Percentiles rank a stretch among this genome's conserved stretches.
These are phyloP conservation scores for Kalaharituber pfeilii DNA, from an alignment of 2,329 filamentous ascomycete species.

Conservation along the genomic window DNA sequence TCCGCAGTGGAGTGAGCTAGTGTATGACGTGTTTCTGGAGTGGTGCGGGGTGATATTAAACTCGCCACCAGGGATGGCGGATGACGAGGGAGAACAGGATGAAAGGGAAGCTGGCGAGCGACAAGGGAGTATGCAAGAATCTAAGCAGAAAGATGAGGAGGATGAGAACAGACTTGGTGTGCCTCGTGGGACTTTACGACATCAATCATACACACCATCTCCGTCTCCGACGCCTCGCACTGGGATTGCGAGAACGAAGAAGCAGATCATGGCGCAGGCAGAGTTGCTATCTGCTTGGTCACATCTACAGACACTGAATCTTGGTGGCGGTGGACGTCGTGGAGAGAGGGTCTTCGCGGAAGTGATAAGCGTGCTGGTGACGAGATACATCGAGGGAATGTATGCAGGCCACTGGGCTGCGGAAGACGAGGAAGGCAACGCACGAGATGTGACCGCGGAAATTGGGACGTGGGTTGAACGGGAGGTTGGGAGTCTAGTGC, in stretches of 20 bases:
- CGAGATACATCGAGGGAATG: slow-evolving; percentile 14
- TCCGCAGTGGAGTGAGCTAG: slow-evolving; percentile 16
- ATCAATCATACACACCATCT: background rate
- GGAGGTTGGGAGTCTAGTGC: slow-evolving; percentile 14
- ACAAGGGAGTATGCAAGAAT: slow-evolving; percentile 10
- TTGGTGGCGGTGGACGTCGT: slow-evolving; percentile 16
- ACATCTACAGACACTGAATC: slow-evolving; percentile 17
- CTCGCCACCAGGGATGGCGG: slow-evolving; percentile 2
- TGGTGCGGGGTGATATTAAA: slow-evolving; percentile 16
- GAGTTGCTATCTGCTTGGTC: slow-evolving; percentile 16
- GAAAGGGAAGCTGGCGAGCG: slow-evolving; percentile 15
- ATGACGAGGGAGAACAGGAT: slow-evolving; percentile 1
- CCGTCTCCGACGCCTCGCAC: background rate
- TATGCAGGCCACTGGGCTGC: slow-evolving; percentile 13
- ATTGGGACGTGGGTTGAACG: slow-evolving; percentile 16
- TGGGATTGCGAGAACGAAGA: slow-evolving; percentile 5
- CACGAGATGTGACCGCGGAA: slow-evolving; percentile 7
- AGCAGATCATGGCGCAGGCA: slow-evolving; percentile 13
- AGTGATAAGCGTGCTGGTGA: slow-evolving; percentile 18
- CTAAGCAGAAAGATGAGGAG: slow-evolving; percentile 9
- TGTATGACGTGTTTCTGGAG: slow-evolving; percentile 17
- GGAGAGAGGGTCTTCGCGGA: slow-evolving; percentile 20
- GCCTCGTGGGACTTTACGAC: background rate
- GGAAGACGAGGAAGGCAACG: slow-evolving; percentile 2
- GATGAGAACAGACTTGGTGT: background rate